Percentiles rank a stretch among this genome's conserved stretches.
Evolutionary conservation across 257 asterid species (phyloP).

Genomic region (Vinca minor): DNA sequence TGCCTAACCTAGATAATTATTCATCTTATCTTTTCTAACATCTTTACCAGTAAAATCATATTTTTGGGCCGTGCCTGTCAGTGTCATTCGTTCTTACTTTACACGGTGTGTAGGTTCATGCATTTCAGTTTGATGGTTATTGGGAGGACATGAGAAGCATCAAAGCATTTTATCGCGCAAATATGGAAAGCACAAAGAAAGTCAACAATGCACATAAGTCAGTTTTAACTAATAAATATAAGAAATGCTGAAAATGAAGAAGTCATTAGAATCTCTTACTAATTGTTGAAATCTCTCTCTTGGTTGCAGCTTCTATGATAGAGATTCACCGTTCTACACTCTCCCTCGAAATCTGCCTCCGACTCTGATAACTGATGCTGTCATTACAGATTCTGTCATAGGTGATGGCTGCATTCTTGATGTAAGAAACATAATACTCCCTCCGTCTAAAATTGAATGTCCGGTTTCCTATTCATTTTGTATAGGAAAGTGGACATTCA

Average conservation of each 20-base stretch:
- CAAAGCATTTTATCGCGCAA: slow-evolving; percentile 61
- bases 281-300: neutral
- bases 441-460: too few relatives aligned
- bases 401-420: slow-evolving; percentile 79
- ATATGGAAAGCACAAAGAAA: slow-evolving; percentile 51
- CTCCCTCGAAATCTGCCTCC: slow-evolving; percentile 88
- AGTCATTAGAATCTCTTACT: neutral
- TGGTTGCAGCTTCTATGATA: slow-evolving; percentile 55
- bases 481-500: too few relatives aligned
- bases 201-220: slow-evolving; percentile 43
- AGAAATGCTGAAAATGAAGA: slow-evolving; percentile 9
- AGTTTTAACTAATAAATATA: slow-evolving; percentile 17
- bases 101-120: slow-evolving; percentile 34
- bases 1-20: neutral
- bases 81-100: too few relatives aligned
- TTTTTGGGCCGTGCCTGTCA: too few relatives aligned
- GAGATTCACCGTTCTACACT: slow-evolving; percentile 59
- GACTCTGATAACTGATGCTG: slow-evolving; percentile 63
- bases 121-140: slow-evolving; percentile 52
- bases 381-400: slow-evolving; percentile 55
- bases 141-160: slow-evolving; percentile 93
- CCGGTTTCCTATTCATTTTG: too few relatives aligned
- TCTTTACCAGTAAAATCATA: too few relatives aligned
- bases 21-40: neutral
- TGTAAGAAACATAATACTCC: slow-evolving; percentile 30